These are phyloP conservation scores for Drosera spatulata DNA, from an alignment of 179 eudicot species.

Conservation along the genomic window DNA sequence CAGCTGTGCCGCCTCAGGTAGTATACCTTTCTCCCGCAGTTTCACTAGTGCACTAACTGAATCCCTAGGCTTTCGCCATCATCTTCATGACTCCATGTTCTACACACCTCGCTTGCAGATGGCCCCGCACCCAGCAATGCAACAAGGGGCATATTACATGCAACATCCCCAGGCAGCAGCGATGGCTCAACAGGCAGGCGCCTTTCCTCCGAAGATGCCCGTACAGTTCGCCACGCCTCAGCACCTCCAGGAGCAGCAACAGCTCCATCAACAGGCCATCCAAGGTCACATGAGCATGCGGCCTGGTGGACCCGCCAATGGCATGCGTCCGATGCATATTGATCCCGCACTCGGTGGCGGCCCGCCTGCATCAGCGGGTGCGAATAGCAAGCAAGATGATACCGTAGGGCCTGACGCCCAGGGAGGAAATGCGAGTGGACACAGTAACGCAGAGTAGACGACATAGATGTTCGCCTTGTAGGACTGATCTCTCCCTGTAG, in stretches of 20 bases:
- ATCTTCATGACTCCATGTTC: conserved; percentile 1
- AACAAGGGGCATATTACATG: conserved; percentile 77
- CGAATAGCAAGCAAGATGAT: background rate
- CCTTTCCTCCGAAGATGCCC: conserved; percentile 51
- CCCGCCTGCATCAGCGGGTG: conserved; percentile 18
- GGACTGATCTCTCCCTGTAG: too few species aligned
- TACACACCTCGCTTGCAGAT: conserved; percentile 33
- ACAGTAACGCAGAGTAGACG: too few species aligned
- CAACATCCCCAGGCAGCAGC: conserved; percentile 79
- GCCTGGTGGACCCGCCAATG: conserved; percentile 37
- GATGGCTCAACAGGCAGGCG: conserved; percentile 59
- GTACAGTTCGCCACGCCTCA: conserved; percentile 45
- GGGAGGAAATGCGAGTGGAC: conserved; percentile 1
- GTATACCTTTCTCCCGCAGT: background rate
- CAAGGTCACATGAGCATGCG: conserved; percentile 48
- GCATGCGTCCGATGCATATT: conserved; percentile 32
- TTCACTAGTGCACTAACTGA: background rate
- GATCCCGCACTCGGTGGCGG: conserved; percentile 31
- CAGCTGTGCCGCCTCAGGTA: conserved; percentile 72
- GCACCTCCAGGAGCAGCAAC: conserved; percentile 42
- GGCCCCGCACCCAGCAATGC: conserved; percentile 81
- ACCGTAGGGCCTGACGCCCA: conserved; percentile 20
- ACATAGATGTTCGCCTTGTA: too few species aligned
- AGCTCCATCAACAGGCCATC: conserved; percentile 36
- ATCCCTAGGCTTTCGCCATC: background rate